A percentile compares a stretch with the other conserved stretches of the same genome.
These are phyloP conservation scores for Metarhizium album DNA, from an alignment of 2,329 filamentous ascomycete species.

Conservation along the genomic window DNA sequence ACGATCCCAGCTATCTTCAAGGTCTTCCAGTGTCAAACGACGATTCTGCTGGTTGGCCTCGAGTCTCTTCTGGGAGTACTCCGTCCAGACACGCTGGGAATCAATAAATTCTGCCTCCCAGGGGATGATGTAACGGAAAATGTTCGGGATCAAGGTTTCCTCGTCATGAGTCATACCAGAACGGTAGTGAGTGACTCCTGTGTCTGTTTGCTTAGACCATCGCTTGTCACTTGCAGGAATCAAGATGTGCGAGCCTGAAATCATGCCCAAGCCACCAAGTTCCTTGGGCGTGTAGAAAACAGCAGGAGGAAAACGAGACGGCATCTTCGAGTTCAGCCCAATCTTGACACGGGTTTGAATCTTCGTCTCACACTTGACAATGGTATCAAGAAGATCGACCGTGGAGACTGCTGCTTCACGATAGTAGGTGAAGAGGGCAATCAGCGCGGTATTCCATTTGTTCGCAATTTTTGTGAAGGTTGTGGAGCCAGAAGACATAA, in stretches of 20 bases:
- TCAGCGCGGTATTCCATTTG: slow-evolving; percentile 98
- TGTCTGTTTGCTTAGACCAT: slow-evolving; percentile 97
- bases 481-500: slow-evolving; percentile 98
- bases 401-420: slow-evolving; percentile 95
- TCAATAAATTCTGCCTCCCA: slow-evolving; percentile 99
- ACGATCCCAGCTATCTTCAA: slow-evolving; percentile 97
- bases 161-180: slow-evolving; percentile 98
- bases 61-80: slow-evolving; percentile 94
- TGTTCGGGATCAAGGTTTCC: slow-evolving; percentile 95
- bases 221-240: slow-evolving; percentile 97
- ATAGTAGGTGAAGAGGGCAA: slow-evolving; percentile 97
- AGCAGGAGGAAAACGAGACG: slow-evolving; percentile 91
- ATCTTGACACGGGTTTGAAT: slow-evolving; percentile 99
- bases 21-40: slow-evolving; percentile 83
- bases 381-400: slow-evolving; percentile 85
- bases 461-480: slow-evolving; percentile 99
- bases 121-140: slow-evolving; percentile 97
- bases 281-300: slow-evolving; percentile 99
- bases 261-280: slow-evolving; percentile 94
- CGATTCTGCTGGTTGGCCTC: slow-evolving; percentile 97
- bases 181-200: slow-evolving; percentile 91
- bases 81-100: slow-evolving; percentile 97
- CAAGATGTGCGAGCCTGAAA: slow-evolving; percentile 93
- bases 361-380: slow-evolving; percentile 99
- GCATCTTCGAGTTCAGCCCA: slow-evolving; percentile 98